Conservation (phyloP, 495 filamentous ascomycete genomes). For the Cercophora sp. region DNA sequence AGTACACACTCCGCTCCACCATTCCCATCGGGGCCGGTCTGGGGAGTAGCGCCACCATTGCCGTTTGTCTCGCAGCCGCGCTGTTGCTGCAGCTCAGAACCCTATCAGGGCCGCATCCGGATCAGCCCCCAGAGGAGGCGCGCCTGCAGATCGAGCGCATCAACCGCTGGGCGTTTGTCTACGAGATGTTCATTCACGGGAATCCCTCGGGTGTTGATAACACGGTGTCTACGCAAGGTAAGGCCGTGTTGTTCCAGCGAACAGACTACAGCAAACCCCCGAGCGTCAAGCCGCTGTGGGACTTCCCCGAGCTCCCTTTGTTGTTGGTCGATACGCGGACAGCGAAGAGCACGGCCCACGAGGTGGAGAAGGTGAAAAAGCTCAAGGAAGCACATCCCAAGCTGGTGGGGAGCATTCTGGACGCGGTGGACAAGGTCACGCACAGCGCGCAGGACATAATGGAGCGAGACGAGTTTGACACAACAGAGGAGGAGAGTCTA, state of each 20-base stretch:
- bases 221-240: constrained; percentile 88
- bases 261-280: constrained; percentile 74
- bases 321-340: constrained; percentile 85
- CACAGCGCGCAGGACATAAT: constrained; percentile 69
- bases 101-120: constrained; percentile 80
- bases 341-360: constrained; percentile 71
- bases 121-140: constrained; percentile 78
- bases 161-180: constrained; percentile 95
- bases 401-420: constrained; percentile 72
- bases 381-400: constrained; percentile 65
- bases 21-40: constrained; percentile 90
- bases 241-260: constrained; percentile 86
- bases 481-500: constrained; percentile 53
- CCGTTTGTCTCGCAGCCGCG: constrained; percentile 83
- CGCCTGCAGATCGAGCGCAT: constrained; percentile 85
- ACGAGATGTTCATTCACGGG: constrained; percentile 93
- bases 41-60: constrained; percentile 87
- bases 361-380: constrained; percentile 79
- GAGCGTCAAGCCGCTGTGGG: constrained; percentile 66
- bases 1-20: constrained; percentile 89
- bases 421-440: constrained; percentile 79
- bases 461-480: constrained; percentile 57
- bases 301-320: constrained; percentile 86
- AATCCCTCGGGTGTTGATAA: constrained; percentile 97
- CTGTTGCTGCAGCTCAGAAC: constrained; percentile 84